These are phyloP conservation scores for Penicillium tannophilum DNA, from an alignment of 495 filamentous ascomycete species.

Conservation along the genomic window DNA sequence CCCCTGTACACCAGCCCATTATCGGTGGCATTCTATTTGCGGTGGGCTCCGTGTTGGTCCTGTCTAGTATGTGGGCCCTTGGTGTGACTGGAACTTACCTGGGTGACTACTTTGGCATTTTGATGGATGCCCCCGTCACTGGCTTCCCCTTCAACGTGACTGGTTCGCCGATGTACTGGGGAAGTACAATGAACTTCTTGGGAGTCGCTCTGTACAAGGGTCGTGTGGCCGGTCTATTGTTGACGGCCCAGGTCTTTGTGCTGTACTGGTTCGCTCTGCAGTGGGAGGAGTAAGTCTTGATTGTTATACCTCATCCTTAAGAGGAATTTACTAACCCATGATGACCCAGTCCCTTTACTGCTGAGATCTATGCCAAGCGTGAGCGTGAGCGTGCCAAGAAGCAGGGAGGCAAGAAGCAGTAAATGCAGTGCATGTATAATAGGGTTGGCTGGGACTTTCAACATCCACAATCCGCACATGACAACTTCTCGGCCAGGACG, in stretches of 20 bases:
- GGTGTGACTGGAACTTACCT: conserved; percentile 96
- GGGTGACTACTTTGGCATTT: conserved; percentile 97
- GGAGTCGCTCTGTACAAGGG: conserved; percentile 87
- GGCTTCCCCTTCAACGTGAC: conserved; percentile 95
- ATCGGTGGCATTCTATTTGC: conserved; percentile 70
- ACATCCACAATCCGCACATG: conserved; percentile 35
- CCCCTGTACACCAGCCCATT: conserved; percentile 68
- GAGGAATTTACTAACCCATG: conserved; percentile 19
- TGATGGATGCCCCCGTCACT: conserved; percentile 93
- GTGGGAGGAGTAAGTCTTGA: conserved; percentile 76
- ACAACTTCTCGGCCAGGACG: conserved; percentile 12
- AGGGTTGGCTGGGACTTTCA: conserved; percentile 36
- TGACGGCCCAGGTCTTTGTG: conserved; percentile 74
- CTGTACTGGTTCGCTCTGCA: conserved; percentile 81
- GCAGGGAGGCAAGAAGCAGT: conserved; percentile 44
- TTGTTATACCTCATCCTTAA: conserved; percentile 2
- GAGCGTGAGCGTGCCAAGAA: conserved; percentile 50
- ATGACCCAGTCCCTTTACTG: conserved; percentile 78
- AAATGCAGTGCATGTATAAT: conserved; percentile 22
- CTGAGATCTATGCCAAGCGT: conserved; percentile 90
- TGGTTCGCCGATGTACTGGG: conserved; percentile 94
- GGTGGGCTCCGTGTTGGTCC: conserved; percentile 79
- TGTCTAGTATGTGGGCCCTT: conserved; percentile 88
- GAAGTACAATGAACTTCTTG: conserved; percentile 87
- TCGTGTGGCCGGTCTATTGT: conserved; percentile 80